A percentile compares a stretch with the other conserved stretches of the same genome.
Conservation (phyloP, 495 filamentous ascomycete genomes). For the Elasticomyces elasticus region DNA sequence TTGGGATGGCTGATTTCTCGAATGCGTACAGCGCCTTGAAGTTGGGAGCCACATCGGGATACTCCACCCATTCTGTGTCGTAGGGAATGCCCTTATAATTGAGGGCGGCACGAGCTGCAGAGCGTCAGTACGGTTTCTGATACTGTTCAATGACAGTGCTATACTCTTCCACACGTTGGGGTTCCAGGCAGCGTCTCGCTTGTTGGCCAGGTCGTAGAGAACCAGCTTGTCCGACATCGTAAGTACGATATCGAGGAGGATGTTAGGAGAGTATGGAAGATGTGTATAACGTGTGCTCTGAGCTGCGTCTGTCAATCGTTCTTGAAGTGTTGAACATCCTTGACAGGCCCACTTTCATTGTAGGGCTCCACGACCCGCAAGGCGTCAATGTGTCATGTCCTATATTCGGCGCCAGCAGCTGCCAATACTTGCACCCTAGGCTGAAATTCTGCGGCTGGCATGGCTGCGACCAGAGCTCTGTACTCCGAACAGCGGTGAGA, state of each 20-base stretch:
- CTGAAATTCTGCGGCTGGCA: too few relatives aligned
- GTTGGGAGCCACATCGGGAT: slow-evolving; percentile 46
- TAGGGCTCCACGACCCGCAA: too few relatives aligned
- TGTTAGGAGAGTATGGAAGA: neutral
- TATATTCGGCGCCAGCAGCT: too few relatives aligned
- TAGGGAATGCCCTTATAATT: slow-evolving; percentile 53
- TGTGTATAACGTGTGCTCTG: too few relatives aligned
- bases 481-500: too few relatives aligned
- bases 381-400: too few relatives aligned
- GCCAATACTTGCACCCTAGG: too few relatives aligned
- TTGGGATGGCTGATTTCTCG: neutral
- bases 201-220: slow-evolving; percentile 9
- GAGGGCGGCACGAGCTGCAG: slow-evolving; percentile 42
- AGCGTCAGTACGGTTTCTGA: neutral
- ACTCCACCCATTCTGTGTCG: slow-evolving; percentile 55
- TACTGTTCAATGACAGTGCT: neutral
- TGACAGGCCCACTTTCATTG: too few relatives aligned
- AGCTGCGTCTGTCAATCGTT: too few relatives aligned
- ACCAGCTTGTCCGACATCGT: slow-evolving; percentile 7
- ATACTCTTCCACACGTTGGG: slow-evolving; percentile 7
- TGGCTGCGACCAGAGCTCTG: too few relatives aligned
- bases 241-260: neutral
- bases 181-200: neutral
- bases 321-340: too few relatives aligned
- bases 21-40: slow-evolving; percentile 34